Base-by-base conservation (phyloP, 108 stramenopile species). In the Epipyxis sp. region DNA sequence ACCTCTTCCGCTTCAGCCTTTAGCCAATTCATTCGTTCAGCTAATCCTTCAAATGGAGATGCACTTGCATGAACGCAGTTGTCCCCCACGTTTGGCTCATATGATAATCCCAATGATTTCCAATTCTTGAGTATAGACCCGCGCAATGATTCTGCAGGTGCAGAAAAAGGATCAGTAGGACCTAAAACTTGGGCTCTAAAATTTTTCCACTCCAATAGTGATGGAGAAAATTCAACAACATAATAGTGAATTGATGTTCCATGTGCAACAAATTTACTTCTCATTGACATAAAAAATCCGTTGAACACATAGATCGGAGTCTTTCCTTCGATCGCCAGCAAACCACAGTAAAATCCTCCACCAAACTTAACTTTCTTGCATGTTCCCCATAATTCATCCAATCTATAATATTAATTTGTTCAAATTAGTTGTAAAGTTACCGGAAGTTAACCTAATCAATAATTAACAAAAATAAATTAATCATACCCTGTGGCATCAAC, bases 31-130 rank as follows among this genome's bases (percentile, higher is more conserved):
- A 86, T 83, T 77, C 91, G 90, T 80, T 96, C 95, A 1, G 94
- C 94, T 20, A 94, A 82, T 20, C 93, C 94, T 82, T 96, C 95
- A 46, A 94, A 93, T 39, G 95, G 93, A 81, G 87, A 89, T 1
- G 95, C 95, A 61, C 83, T 84, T 0, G 93, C 94, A 78, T 94
- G 95, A 44, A 96, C 94, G 50, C 93, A 92, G 81, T 96, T 96
- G 85, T 96, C 92, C 6, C 91, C 90, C 43, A 89, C 90, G 86
- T 92, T 91, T 1, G 95, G 95, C 39, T 69, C 69, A 1, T 82
- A 79, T 25, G 77, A 77, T 27, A 96, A 78, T 32, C 95, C 95
- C 44, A 94, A 85, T 40, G 25, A 40, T 81, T 85, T 77, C 67
- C 83, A 81, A 42, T 86, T 65, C 54, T 90, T 85, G 20, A 92